phyloP scores from a whole-genome alignment of 2,329 filamentous ascomycete genomes.

The Clonostachys rosea region DNA sequence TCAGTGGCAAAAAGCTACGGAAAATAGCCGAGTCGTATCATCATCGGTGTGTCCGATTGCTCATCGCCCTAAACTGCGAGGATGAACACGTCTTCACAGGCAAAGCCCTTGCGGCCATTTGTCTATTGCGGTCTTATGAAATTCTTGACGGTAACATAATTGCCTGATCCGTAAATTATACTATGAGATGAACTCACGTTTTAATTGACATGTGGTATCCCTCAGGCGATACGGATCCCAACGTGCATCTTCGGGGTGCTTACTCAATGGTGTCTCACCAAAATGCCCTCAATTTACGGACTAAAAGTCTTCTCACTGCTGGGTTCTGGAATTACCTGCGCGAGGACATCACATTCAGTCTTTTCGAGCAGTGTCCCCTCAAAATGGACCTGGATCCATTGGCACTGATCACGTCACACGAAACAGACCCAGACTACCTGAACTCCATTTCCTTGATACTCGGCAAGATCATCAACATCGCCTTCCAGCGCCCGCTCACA shows the following conservation, averaged over 20 bases:
- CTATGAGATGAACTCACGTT: background rate
- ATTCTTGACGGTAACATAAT: conserved; percentile 35
- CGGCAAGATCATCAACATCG: conserved; percentile 34
- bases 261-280: conserved; percentile 33
- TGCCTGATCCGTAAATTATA: background rate
- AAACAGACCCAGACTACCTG: conserved; percentile 18
- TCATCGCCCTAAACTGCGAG: conserved; percentile 27
- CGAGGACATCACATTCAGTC: conserved; percentile 48
- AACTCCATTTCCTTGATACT: conserved; percentile 36
- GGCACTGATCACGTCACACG: conserved; percentile 1
- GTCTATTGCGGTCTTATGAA: conserved; percentile 42
- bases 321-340: conserved; percentile 47
- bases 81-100: conserved; percentile 23
- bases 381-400: conserved; percentile 29
- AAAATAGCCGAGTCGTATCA: conserved; percentile 31
- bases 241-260: conserved; percentile 38
- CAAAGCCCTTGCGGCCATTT: conserved; percentile 37
- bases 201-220: background rate
- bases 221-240: conserved; percentile 30
- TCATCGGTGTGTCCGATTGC: conserved; percentile 25
- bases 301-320: conserved; percentile 23
- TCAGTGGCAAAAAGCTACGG: conserved; percentile 14
- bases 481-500: conserved; percentile 13
- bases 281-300: conserved; percentile 9
- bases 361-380: conserved; percentile 32